Evolutionary conservation across 2,329 filamentous ascomycete species (phyloP).

Genomic region (Ceratocystiopsis sp.): DNA sequence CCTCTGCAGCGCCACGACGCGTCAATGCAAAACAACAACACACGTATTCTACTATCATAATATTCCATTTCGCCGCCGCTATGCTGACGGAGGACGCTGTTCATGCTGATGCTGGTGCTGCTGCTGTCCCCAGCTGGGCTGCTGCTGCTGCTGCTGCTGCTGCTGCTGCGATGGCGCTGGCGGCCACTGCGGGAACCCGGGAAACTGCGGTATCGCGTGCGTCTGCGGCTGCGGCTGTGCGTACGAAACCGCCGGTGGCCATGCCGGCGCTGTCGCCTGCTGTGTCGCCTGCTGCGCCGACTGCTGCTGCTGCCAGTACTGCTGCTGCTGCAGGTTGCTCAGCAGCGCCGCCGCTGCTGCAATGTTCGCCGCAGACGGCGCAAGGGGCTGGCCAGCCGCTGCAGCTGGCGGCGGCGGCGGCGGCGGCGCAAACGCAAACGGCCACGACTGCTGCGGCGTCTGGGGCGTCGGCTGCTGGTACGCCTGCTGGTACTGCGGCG

Average conservation of each 20-base stretch:
- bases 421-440: constrained; percentile 10
- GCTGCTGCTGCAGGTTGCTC: constrained; percentile 18
- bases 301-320: constrained; percentile 14
- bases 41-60: too few relatives aligned
- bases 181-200: too few relatives aligned
- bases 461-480: background rate
- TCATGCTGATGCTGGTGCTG: constrained; percentile 1
- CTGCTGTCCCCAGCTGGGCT: constrained; percentile 4
- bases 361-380: background rate
- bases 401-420: constrained; percentile 13
- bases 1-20: too few relatives aligned
- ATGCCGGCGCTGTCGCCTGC: background rate
- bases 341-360: constrained; percentile 4
- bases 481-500: background rate
- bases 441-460: constrained; percentile 1
- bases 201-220: too few relatives aligned
- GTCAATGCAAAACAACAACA: too few relatives aligned
- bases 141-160: background rate
- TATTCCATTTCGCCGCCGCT: background rate
- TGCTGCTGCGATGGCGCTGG: background rate
- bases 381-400: background rate
- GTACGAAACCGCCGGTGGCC: too few relatives aligned
- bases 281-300: background rate
- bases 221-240: too few relatives aligned
- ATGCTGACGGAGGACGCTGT: constrained; percentile 1